phyloP scores from a whole-genome alignment of 2,329 filamentous ascomycete genomes.

The Colletotrichum destructivum region DNA sequence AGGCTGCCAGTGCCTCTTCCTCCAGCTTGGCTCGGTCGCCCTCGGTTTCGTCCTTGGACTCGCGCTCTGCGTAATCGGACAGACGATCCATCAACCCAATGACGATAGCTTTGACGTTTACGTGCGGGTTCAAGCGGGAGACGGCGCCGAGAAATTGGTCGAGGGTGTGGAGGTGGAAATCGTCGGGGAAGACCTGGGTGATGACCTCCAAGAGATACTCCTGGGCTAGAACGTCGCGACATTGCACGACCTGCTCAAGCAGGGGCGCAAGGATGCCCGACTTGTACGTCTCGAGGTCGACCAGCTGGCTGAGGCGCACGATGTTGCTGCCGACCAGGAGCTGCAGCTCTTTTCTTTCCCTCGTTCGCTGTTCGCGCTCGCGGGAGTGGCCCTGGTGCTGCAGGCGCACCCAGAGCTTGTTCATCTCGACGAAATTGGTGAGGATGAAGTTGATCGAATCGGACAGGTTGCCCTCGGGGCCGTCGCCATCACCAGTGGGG shows the following conservation, averaged over 20 bases:
- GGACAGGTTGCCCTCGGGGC: conserved; percentile 94
- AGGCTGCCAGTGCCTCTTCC: conserved; percentile 83
- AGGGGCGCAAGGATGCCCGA: conserved; percentile 89
- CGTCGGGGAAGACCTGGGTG: conserved; percentile 98
- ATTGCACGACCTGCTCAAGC: conserved; percentile 97
- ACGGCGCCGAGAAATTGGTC: conserved; percentile 96
- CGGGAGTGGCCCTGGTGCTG: conserved; percentile 98
- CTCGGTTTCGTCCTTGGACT: conserved; percentile 79
- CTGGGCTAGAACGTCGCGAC: conserved; percentile 94
- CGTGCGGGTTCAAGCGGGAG: conserved; percentile 92
- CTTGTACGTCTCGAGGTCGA: conserved; percentile 96
- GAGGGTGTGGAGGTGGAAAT: conserved; percentile 96
- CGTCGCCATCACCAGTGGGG: conserved; percentile 86
- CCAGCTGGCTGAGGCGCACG: conserved; percentile 93
- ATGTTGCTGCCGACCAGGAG: conserved; percentile 96
- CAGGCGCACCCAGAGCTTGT: conserved; percentile 97
- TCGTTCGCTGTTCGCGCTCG: conserved; percentile 92
- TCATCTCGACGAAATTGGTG: conserved; percentile 99
- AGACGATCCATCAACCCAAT: conserved; percentile 98
- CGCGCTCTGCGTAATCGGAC: conserved; percentile 93
- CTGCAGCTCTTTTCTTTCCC: conserved; percentile 95
- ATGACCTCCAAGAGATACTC: conserved; percentile 99
- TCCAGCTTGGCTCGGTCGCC: conserved; percentile 84
- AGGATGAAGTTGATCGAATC: conserved; percentile 98
- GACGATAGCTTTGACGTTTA: conserved; percentile 98